These are phyloP conservation scores for Hebeloma cylindrosporum DNA, from an alignment of 768 basidiomycete genomes.

Conservation along the genomic window DNA sequence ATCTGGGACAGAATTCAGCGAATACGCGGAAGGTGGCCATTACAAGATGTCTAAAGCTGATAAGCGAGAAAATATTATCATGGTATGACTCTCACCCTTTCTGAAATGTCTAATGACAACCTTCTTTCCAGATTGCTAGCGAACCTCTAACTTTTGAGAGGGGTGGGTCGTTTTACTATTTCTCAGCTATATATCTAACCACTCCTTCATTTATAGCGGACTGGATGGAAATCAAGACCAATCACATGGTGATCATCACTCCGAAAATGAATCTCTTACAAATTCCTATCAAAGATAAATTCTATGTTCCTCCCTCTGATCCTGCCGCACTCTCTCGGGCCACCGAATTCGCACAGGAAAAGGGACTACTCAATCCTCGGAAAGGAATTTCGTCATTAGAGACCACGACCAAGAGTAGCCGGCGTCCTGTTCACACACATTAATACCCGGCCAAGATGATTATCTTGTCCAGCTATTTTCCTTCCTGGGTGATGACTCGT, in stretches of 20 bases:
- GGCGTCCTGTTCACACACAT: slow-evolving; percentile 16
- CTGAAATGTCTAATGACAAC: neutral
- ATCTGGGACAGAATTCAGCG: slow-evolving; percentile 91
- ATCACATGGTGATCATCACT: slow-evolving; percentile 93
- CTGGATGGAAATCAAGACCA: slow-evolving; percentile 99
- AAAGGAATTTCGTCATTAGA: slow-evolving; percentile 32
- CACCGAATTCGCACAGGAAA: slow-evolving; percentile 83
- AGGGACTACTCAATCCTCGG: slow-evolving; percentile 75
- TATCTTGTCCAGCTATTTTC: slow-evolving; percentile 1
- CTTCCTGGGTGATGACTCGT: neutral
- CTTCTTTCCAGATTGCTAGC: slow-evolving; percentile 62
- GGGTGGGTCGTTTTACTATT: slow-evolving; percentile 48
- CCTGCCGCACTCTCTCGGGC: slow-evolving; percentile 67
- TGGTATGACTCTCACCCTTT: slow-evolving; percentile 46
- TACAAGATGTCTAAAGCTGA: slow-evolving; percentile 96
- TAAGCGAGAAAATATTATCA: slow-evolving; percentile 94
- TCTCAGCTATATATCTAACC: neutral
- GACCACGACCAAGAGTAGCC: slow-evolving; percentile 16
- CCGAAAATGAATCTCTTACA: slow-evolving; percentile 94
- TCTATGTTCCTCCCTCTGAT: slow-evolving; percentile 85
- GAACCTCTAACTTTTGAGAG: slow-evolving; percentile 97
- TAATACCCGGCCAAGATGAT: slow-evolving; percentile 1
- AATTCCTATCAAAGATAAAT: slow-evolving; percentile 93
- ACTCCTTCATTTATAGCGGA: slow-evolving; percentile 55
- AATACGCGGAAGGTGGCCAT: slow-evolving; percentile 84